A percentile compares a stretch with the other conserved stretches of the same genome.
phyloP scores from a whole-genome alignment of 179 eudicot species.

The Spergularia azorica region DNA sequence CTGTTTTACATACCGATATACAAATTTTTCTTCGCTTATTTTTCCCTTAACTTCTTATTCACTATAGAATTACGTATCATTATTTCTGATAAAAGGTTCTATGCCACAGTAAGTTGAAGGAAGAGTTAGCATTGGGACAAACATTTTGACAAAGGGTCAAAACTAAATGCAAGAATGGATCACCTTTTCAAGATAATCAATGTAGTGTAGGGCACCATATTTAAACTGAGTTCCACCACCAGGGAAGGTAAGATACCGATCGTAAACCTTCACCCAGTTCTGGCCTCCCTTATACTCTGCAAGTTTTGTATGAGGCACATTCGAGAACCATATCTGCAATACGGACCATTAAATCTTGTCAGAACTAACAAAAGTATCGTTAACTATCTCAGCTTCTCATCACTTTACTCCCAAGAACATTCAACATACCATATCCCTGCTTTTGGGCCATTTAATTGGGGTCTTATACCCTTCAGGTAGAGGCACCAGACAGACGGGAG shows the following conservation, averaged over 20 bases:
- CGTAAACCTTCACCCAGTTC: constrained; percentile 46
- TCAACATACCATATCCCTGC: constrained; percentile 49
- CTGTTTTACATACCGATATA: too few relatives aligned
- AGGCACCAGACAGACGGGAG: constrained; percentile 45
- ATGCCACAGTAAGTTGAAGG: constrained; percentile 1
- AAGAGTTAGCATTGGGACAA: constrained; percentile 16
- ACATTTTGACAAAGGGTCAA: constrained; percentile 7
- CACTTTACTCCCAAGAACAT: not conserved
- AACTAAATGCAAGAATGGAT: not conserved
- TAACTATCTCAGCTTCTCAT: not conserved
- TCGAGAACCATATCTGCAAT: constrained; percentile 44
- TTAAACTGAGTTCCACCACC: constrained; percentile 54
- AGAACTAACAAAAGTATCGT: constrained; percentile 4
- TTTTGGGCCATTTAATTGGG: constrained; percentile 48
- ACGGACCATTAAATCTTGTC: constrained; percentile 20
- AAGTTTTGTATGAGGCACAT: constrained; percentile 48
- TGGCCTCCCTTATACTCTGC: constrained; percentile 40
- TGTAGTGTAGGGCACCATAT: constrained; percentile 41
- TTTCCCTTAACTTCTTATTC: not conserved
- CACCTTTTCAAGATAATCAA: constrained; percentile 39
- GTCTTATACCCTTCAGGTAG: constrained; percentile 44
- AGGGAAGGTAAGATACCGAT: constrained; percentile 42
- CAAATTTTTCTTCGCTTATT: not conserved
- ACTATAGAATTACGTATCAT: not conserved
- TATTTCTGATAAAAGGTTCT: not conserved